Conservation (phyloP, 352 stramenopile species). For the Phytophthora hybrid region DNA sequence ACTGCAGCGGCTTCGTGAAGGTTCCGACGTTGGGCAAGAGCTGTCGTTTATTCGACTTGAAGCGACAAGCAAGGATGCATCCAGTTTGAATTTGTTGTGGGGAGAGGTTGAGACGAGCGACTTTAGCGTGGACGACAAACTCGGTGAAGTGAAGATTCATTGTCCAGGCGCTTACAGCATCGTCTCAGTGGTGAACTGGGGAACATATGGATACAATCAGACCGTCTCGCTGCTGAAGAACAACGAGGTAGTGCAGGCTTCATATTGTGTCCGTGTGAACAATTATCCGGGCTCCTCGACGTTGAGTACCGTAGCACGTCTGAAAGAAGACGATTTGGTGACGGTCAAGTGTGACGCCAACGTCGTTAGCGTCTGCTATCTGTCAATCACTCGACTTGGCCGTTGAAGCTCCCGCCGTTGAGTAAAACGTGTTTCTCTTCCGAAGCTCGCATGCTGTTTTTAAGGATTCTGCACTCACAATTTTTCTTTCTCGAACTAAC, state of each 20-base stretch:
- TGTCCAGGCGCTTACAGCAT: background rate
- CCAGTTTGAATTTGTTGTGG: constrained; percentile 2
- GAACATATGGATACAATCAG: background rate
- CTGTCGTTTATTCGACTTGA: background rate
- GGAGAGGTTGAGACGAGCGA: background rate
- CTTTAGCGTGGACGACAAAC: background rate
- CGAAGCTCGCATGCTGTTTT: too few species aligned
- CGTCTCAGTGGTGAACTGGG: background rate
- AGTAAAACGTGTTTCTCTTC: too few species aligned
- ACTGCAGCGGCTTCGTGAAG: background rate
- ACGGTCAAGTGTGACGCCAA: background rate
- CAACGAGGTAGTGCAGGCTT: background rate
- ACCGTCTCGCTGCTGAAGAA: background rate
- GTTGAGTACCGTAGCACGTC: too few species aligned
- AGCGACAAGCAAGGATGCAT: background rate
- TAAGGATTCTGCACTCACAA: too few species aligned
- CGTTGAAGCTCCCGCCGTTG: background rate
- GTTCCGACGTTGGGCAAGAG: background rate
- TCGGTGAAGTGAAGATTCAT: background rate
- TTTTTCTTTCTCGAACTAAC: too few species aligned
- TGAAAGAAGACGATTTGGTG: background rate
- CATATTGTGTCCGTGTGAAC: background rate
- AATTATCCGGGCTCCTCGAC: background rate
- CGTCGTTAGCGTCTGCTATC: background rate
- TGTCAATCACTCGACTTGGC: background rate